Evolutionary conservation across 2,329 filamentous ascomycete genomes (phyloP), one percentile per base, ranked within the genome.

Genomic region (Pyricularia grisea): DNA sequence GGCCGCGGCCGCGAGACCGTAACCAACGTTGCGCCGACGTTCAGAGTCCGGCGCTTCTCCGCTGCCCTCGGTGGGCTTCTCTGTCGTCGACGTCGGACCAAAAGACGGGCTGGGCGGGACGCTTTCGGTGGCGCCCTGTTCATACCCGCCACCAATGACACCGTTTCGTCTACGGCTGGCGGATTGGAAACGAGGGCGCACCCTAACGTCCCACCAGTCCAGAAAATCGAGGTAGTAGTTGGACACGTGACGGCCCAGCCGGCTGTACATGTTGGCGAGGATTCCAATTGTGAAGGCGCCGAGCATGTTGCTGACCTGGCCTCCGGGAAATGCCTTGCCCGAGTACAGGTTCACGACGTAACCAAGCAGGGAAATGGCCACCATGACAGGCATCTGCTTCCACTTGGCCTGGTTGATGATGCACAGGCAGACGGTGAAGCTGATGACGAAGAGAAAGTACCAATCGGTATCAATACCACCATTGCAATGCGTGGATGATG

Each of bases 1-100:
- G 1, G 92, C 90, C 0, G 92, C 92, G 0, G 93, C 93, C 0
- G 93, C 93, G 2, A 97, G 86, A 1, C 91, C 91, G 76, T 94
- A 93, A 14, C 90, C 88, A 6, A 88, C 79, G 7, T 12, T 68
- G 55, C 58, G 55, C 0, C 28, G n/a, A 31, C 67, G 67, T 2
- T 17, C 36, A 42, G 27, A 4, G 12, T 68, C 30, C 27, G 28
- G 28, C 25, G n/a, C 11, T 7, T 68, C 23, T 10, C 5, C 58
- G n/a, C n/a, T 20, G 30, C 67, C 33, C 66, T 50, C 12, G 28
- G 20, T n/a, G 4, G 31, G 25, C n/a, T 68, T 68, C 50, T 27
- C 23, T 31, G 50, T 30, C 23, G 36, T 11, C 27, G 30, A 3
- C 2, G 3, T 31, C 6, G 66, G 27, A 14, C 31, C 25, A 17